Evolutionary conservation across 2,329 filamentous ascomycete genomes (phyloP).

Genomic region (Claviceps lovelessii): DNA sequence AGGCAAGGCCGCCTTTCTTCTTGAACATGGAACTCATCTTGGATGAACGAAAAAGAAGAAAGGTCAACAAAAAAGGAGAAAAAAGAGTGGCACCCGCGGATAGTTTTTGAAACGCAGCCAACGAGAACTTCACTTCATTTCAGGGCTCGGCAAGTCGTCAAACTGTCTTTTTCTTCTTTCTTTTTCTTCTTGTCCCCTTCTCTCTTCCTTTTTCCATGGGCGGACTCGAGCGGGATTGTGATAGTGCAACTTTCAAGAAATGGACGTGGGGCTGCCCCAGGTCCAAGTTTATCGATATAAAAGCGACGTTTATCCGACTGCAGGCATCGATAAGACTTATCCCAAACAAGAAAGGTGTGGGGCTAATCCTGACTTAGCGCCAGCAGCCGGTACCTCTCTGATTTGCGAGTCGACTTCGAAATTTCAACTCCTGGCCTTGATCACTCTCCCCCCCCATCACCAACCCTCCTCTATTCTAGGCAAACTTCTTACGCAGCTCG

Average conservation of each 20-base stretch:
- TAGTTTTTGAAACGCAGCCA: too few relatives aligned
- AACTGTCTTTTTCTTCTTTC: too few relatives aligned
- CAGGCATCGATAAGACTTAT: constrained; percentile 19
- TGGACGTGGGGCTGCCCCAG: constrained; percentile 2
- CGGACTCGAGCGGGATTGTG: background rate
- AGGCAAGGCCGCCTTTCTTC: constrained; percentile 46
- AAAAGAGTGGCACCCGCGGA: background rate
- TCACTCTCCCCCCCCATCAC: constrained; percentile 16
- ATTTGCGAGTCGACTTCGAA: constrained; percentile 30
- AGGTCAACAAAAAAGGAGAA: background rate
- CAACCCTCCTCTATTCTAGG: constrained; percentile 21
- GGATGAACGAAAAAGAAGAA: constrained; percentile 5
- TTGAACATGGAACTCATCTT: constrained; percentile 55
- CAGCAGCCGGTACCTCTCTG: constrained; percentile 20
- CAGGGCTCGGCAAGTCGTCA: background rate
- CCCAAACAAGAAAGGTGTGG: constrained; percentile 17
- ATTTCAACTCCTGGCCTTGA: constrained; percentile 28
- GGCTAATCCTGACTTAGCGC: constrained; percentile 23
- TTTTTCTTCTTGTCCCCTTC: background rate
- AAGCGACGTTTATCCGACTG: constrained; percentile 21
- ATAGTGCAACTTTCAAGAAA: background rate
- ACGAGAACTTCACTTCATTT: background rate
- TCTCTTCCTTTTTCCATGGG: background rate
- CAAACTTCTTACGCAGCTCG: constrained; percentile 15
- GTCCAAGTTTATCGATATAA: background rate